phyloP scores from a whole-genome alignment of 768 basidiomycete genomes.

The Sporobolomyces roseus region DNA sequence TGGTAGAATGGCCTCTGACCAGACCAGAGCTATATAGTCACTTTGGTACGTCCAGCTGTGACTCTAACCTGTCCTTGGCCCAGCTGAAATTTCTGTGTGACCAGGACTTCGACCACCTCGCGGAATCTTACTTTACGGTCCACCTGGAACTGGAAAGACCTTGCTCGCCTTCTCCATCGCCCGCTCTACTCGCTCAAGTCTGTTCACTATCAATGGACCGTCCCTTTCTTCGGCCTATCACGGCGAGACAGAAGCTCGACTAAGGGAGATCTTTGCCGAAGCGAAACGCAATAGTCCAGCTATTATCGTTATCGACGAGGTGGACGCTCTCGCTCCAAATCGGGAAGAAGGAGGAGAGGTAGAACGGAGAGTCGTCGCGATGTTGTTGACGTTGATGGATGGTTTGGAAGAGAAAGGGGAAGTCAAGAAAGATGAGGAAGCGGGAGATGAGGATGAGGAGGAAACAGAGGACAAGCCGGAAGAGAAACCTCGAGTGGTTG shows the following conservation, averaged over 20 bases:
- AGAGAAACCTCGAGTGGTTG: conserved; percentile 62
- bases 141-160: conserved; percentile 96
- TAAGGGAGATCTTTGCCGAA: conserved; percentile 83
- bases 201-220: conserved; percentile 92
- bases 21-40: conserved; percentile 74
- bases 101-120: conserved; percentile 89
- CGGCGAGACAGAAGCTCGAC: conserved; percentile 87
- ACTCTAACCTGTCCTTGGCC: not conserved
- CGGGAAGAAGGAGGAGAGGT: conserved; percentile 92
- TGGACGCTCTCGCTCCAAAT: conserved; percentile 87
- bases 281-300: conserved; percentile 78
- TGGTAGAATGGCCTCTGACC: conserved; percentile 78
- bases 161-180: conserved; percentile 93
- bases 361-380: conserved; percentile 92
- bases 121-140: conserved; percentile 89
- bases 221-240: conserved; percentile 93
- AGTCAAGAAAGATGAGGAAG: conserved; percentile 57
- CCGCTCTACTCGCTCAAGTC: conserved; percentile 73
- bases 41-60: conserved; percentile 65
- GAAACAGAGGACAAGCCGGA: conserved; percentile 19
- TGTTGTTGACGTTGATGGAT: conserved; percentile 87
- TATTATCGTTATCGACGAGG: conserved; percentile 90
- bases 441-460: conserved; percentile 20
- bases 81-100: not conserved
- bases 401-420: conserved; percentile 56